These are phyloP conservation scores for Termitomyces sp. DNA, from an alignment of 768 basidiomycete species.

Conservation along the genomic window DNA sequence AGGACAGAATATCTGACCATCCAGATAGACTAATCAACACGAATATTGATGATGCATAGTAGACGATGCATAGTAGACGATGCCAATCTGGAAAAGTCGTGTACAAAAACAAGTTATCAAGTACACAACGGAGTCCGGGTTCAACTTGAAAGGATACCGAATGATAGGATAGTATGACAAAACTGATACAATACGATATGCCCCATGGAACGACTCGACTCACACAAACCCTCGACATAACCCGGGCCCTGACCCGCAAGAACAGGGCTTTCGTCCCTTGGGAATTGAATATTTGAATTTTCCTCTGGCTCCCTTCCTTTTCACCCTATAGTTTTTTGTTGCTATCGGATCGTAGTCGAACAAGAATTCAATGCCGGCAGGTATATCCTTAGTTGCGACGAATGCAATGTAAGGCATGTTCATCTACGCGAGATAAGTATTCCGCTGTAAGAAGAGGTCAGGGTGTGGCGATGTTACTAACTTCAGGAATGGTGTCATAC, in stretches of 20 bases:
- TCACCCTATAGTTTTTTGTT: slow-evolving; percentile 8
- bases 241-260: slow-evolving; percentile 22
- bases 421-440: slow-evolving; percentile 20
- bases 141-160: background rate
- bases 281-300: slow-evolving; percentile 21
- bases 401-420: slow-evolving; percentile 62
- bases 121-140: background rate
- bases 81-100: background rate
- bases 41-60: background rate
- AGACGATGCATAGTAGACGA: background rate
- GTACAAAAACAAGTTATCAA: background rate
- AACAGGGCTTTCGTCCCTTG: slow-evolving; percentile 27
- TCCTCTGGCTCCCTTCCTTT: slow-evolving; percentile 14
- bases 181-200: background rate
- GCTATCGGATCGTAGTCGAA: slow-evolving; percentile 59
- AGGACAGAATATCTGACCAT: background rate
- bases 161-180: background rate
- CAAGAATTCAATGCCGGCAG: slow-evolving; percentile 49
- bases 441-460: background rate
- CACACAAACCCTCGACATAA: slow-evolving; percentile 19
- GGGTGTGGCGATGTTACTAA: slow-evolving; percentile 18
- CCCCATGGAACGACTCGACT: background rate
- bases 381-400: slow-evolving; percentile 43
- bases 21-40: no score
- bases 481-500: slow-evolving; percentile 56